These are phyloP conservation scores for Sporodiniella umbellata DNA, from an alignment of 371 early-diverging fungal species.

Conservation along the genomic window DNA sequence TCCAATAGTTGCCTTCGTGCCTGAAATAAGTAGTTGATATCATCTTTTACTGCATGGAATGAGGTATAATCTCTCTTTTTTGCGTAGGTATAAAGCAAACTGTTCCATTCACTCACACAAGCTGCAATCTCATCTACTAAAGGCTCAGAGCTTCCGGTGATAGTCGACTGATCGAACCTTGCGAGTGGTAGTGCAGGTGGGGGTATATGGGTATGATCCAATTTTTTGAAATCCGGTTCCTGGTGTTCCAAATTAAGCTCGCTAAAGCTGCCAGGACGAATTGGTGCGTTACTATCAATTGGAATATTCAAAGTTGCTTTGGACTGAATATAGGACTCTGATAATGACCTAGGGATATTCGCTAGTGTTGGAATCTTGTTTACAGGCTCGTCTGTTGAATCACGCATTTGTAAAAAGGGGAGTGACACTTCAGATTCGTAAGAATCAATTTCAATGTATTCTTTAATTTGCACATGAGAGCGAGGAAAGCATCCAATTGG, in stretches of 20 bases:
- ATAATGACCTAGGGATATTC: conserved; percentile 26
- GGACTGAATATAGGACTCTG: conserved; percentile 24
- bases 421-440: conserved; percentile 15
- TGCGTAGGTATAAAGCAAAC: conserved; percentile 51
- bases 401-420: background rate
- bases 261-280: conserved; percentile 20
- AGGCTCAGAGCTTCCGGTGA: conserved; percentile 58
- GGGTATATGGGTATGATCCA: conserved; percentile 15
- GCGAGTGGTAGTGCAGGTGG: conserved; percentile 46
- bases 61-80: conserved; percentile 51
- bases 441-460: conserved; percentile 38
- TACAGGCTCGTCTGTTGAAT: background rate
- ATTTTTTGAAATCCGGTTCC: background rate
- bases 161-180: conserved; percentile 54
- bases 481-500: conserved; percentile 64
- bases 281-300: background rate
- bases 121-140: conserved; percentile 70
- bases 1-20: conserved; percentile 68
- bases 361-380: conserved; percentile 11
- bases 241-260: conserved; percentile 15
- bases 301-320: background rate
- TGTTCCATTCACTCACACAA: conserved; percentile 66
- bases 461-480: conserved; percentile 55
- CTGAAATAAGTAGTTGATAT: conserved; percentile 60
- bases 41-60: conserved; percentile 53